Percentiles rank a stretch among this genome's conserved stretches.
Conservation (phyloP, 352 stramenopile genomes). For the Globisporangium perplexum region DNA sequence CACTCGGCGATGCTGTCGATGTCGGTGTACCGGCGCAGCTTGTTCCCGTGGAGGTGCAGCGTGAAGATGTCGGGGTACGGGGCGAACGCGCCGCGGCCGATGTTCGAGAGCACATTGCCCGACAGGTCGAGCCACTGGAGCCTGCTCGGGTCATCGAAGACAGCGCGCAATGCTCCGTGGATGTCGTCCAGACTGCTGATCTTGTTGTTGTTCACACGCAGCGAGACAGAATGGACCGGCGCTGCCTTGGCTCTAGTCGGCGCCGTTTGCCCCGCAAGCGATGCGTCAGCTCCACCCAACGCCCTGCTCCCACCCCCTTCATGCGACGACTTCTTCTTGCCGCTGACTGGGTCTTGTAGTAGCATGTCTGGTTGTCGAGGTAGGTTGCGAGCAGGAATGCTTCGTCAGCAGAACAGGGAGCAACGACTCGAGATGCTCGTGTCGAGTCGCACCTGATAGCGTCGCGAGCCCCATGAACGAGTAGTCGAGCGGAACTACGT, state of each 20-base stretch:
- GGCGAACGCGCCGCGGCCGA: slow-evolving; percentile 31
- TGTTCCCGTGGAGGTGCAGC: slow-evolving; percentile 73
- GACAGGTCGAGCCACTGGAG: slow-evolving; percentile 69
- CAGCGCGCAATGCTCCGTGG: slow-evolving; percentile 31
- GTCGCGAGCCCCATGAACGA: slow-evolving; percentile 62
- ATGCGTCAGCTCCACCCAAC: not conserved
- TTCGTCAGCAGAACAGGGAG: not conserved
- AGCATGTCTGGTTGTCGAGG: slow-evolving; percentile 34
- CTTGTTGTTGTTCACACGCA: slow-evolving; percentile 69
- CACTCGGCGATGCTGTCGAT: slow-evolving; percentile 41
- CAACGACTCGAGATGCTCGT: not conserved
- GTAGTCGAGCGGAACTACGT: slow-evolving; percentile 42
- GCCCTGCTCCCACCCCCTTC: slow-evolving; percentile 1
- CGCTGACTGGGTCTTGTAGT: slow-evolving; percentile 46
- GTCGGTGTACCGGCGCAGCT: slow-evolving; percentile 53
- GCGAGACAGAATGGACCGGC: slow-evolving; percentile 19
- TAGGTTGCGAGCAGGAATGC: not conserved
- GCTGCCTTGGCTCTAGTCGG: not conserved
- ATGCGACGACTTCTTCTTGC: slow-evolving; percentile 25
- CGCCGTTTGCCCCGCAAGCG: not conserved
- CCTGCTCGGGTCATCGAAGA: slow-evolving; percentile 41
- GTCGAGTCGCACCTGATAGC: slow-evolving; percentile 32
- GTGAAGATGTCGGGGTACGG: slow-evolving; percentile 51
- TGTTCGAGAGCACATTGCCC: slow-evolving; percentile 35
- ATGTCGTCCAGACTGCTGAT: slow-evolving; percentile 46